Conservation (phyloP, 345 rosid genomes). For the Odontarrhena argentea region DNA sequence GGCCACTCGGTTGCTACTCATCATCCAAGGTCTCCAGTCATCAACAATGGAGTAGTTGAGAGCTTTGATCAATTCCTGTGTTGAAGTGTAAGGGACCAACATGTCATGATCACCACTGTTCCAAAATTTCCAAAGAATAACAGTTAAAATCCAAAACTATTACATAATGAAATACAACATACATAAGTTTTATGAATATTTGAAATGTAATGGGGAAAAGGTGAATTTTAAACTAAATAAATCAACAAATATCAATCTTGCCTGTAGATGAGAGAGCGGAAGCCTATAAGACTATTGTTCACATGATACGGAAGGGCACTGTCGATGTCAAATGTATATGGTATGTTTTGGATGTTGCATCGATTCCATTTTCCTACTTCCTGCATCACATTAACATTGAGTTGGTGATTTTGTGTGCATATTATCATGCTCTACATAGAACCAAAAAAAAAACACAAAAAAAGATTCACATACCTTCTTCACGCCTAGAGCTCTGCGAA, state of each 20-base stretch:
- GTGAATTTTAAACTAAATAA: too few relatives aligned
- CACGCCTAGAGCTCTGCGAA: constrained; percentile 42
- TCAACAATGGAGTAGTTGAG: constrained; percentile 56
- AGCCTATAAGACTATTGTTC: constrained; percentile 38
- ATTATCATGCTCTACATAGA: neutral
- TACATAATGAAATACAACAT: neutral
- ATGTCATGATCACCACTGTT: constrained; percentile 76
- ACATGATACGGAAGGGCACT: constrained; percentile 24
- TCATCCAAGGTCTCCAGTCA: constrained; percentile 67
- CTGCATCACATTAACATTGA: constrained; percentile 8
- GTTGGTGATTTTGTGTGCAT: neutral
- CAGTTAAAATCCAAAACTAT: neutral
- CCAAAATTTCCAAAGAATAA: constrained; percentile 1
- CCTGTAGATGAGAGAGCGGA: constrained; percentile 41
- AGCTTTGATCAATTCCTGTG: constrained; percentile 63
- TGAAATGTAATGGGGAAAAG: too few relatives aligned
- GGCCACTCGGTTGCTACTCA: constrained; percentile 48
- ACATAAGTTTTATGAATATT: too few relatives aligned
- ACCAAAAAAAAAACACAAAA: neutral
- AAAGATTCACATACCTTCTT: constrained; percentile 24
- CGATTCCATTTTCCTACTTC: constrained; percentile 31
- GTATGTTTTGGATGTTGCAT: constrained; percentile 35
- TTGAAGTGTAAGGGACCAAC: constrained; percentile 53
- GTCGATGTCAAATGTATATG: constrained; percentile 18
- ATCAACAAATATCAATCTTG: neutral